These are phyloP conservation scores for Mycena leptocephala DNA, from an alignment of 768 basidiomycete species.

Conservation along the genomic window DNA sequence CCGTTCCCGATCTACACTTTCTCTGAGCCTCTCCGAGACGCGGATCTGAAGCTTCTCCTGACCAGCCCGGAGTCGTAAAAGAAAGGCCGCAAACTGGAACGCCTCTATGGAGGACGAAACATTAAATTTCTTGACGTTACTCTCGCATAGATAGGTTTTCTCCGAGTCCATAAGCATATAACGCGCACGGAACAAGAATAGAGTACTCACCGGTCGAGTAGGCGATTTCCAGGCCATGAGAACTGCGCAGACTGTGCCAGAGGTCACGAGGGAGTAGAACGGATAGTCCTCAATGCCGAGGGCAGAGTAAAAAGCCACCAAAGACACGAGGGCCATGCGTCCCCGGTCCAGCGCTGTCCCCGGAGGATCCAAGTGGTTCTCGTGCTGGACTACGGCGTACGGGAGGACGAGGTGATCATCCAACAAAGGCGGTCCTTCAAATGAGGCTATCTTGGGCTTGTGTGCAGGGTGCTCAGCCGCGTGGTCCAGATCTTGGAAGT, in stretches of 20 bases:
- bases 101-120: not conserved
- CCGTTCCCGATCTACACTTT: too few species aligned
- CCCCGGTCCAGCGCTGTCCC: not conserved
- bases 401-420: too few species aligned
- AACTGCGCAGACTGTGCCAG: not conserved
- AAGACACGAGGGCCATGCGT: constrained; percentile 6
- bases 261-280: constrained; percentile 13
- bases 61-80: constrained; percentile 14
- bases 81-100: constrained; percentile 10
- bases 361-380: too few species aligned
- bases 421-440: too few species aligned
- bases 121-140: constrained; percentile 10
- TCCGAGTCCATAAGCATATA: not conserved
- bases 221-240: constrained; percentile 23
- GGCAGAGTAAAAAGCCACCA: constrained; percentile 12
- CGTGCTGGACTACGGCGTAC: too few species aligned
- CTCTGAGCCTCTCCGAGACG: not conserved
- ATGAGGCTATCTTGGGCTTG: too few species aligned
- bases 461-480: too few species aligned
- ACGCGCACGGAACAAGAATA: not conserved
- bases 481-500: too few species aligned
- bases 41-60: not conserved
- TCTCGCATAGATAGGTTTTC: constrained; percentile 5
- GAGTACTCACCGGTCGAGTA: not conserved
- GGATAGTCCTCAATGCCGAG: constrained; percentile 17